phyloP scores from a whole-genome alignment of 177 flowering plant species.

The Vitis hybrid region DNA sequence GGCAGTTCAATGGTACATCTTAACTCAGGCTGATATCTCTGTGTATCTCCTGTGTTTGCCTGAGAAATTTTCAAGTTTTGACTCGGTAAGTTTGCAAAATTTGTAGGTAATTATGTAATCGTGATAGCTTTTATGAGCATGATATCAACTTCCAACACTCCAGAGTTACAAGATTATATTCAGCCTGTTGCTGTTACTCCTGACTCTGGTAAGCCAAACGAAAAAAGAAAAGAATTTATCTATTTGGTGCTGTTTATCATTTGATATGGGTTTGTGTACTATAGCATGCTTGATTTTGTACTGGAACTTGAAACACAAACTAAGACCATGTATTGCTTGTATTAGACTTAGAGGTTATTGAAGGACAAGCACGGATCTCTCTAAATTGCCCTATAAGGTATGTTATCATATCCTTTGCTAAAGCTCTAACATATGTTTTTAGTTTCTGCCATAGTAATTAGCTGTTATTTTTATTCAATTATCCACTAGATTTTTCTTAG shows the following conservation, averaged over 20 bases:
- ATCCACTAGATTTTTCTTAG: too few species aligned
- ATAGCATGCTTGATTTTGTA: not conserved
- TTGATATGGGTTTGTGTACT: not conserved
- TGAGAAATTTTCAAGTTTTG: not conserved
- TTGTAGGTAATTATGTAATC: slow-evolving; percentile 48
- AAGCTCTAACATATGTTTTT: not conserved
- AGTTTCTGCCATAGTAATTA: too few species aligned
- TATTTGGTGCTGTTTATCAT: not conserved
- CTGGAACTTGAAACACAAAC: not conserved
- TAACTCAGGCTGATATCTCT: not conserved
- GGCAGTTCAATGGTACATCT: slow-evolving; percentile 47
- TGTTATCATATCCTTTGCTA: slow-evolving; percentile 1
- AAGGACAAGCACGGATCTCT: slow-evolving; percentile 60
- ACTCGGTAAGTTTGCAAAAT: not conserved
- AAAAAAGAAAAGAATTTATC: not conserved
- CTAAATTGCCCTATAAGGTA: slow-evolving; percentile 71
- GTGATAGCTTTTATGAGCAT: slow-evolving; percentile 39
- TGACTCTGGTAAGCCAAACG: slow-evolving; percentile 36
- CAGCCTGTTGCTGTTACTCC: slow-evolving; percentile 29
- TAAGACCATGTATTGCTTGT: not conserved
- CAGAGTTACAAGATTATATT: slow-evolving; percentile 43
- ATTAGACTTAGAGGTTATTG: slow-evolving; percentile 53
- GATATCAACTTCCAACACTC: slow-evolving; percentile 15
- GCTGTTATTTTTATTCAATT: too few species aligned
- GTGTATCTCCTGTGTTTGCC: not conserved